phyloP scores from a whole-genome alignment of 2,329 filamentous ascomycete species.

The Penicillium brasilianum region DNA sequence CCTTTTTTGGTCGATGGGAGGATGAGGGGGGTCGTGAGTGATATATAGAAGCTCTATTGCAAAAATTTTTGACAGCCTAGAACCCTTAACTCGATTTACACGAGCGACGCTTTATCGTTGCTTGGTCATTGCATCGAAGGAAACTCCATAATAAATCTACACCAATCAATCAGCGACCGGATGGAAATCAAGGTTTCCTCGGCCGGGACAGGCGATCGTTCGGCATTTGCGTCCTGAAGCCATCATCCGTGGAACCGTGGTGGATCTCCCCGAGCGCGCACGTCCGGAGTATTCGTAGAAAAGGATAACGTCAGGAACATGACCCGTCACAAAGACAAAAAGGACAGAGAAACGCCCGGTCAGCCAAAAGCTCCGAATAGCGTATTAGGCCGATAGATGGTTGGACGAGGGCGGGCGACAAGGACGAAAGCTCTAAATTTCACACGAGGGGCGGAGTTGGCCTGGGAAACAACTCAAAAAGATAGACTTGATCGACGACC shows the following conservation, averaged over 20 bases:
- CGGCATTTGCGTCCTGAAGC: conserved; percentile 16
- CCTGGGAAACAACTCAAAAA: neutral
- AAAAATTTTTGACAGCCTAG: neutral
- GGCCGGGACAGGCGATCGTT: conserved; percentile 31
- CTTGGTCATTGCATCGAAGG: neutral
- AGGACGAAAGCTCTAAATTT: neutral
- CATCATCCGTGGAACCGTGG: conserved; percentile 20
- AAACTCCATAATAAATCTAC: conserved; percentile 7
- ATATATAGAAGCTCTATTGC: conserved; percentile 1
- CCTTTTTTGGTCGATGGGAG: neutral
- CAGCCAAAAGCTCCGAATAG: neutral
- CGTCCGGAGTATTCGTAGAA: conserved; percentile 3
- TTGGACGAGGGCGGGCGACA: neutral
- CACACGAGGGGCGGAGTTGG: neutral
- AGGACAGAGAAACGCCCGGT: neutral
- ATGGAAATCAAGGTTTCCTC: conserved; percentile 18
- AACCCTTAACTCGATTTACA: neutral
- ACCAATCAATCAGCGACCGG: conserved; percentile 1
- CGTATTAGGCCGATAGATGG: neutral
- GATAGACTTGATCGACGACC: neutral
- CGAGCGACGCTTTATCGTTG: neutral
- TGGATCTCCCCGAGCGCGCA: conserved; percentile 18
- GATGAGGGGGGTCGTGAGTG: neutral
- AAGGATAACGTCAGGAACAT: neutral
- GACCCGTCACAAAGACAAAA: neutral